These are phyloP conservation scores for Dictyophora rubrovolvata DNA, from an alignment of 768 basidiomycete genomes.

Conservation along the genomic window DNA sequence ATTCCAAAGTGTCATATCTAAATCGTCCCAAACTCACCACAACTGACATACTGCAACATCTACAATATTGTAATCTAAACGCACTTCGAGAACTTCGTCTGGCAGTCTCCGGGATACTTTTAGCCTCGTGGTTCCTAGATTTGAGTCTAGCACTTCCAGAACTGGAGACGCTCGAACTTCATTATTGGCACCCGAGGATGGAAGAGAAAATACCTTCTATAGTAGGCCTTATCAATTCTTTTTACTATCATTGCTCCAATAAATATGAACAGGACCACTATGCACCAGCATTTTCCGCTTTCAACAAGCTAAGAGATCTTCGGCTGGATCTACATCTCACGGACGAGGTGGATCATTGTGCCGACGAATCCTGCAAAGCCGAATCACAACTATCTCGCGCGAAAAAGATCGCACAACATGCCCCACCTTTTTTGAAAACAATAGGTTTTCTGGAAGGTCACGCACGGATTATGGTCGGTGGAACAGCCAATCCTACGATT, in stretches of 20 bases:
- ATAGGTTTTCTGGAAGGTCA: not conserved
- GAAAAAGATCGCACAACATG: not conserved
- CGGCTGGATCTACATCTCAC: not conserved
- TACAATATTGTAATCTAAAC: not conserved
- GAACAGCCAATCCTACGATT: not conserved
- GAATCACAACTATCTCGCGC: not conserved
- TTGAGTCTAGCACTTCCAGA: not conserved
- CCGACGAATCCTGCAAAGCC: not conserved
- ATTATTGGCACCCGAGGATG: not conserved
- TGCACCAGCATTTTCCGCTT: not conserved
- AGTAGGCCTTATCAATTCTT: not conserved
- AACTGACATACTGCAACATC: not conserved
- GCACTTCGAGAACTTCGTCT: not conserved
- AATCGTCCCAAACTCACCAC: not conserved
- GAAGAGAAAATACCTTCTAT: not conserved
- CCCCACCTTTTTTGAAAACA: not conserved
- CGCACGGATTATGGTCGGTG: not conserved
- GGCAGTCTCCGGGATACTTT: not conserved
- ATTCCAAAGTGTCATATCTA: not conserved
- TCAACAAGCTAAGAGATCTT: not conserved
- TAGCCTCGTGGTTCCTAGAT: not conserved
- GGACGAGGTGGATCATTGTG: not conserved
- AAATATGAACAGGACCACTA: not conserved
- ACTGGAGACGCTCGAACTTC: not conserved
- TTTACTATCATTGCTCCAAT: not conserved